phyloP scores from a whole-genome alignment of 148 eudicot species.

The Rhododendron kiyosumense region DNA sequence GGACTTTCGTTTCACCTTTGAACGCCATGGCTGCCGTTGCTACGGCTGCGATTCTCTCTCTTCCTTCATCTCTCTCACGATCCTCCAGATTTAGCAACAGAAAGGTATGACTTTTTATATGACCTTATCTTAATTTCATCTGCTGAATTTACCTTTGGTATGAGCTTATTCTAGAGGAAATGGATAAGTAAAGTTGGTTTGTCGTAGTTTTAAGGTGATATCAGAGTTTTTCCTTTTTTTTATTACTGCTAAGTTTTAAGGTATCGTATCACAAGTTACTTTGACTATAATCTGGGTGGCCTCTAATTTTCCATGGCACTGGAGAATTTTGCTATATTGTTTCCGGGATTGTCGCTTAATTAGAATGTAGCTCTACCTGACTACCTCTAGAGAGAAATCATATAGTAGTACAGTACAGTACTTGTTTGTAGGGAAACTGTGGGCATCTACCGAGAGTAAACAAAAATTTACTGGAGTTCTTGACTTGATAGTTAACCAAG shows the following conservation, averaged over 20 bases:
- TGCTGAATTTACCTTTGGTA: background rate
- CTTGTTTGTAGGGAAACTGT: background rate
- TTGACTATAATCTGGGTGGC: background rate
- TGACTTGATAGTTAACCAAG: background rate
- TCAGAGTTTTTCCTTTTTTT: background rate
- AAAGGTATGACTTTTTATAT: conserved; percentile 31
- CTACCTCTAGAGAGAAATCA: background rate
- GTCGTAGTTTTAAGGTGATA: background rate
- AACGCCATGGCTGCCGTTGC: conserved; percentile 65
- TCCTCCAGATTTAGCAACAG: conserved; percentile 39
- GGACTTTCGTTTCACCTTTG: conserved; percentile 7
- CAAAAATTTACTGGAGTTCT: background rate
- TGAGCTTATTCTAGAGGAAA: background rate
- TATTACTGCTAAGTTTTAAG: background rate
- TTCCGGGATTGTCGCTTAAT: background rate
- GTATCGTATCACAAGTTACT: background rate
- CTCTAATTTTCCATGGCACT: background rate
- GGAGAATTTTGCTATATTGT: background rate
- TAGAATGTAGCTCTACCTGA: background rate
- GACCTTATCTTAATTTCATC: background rate
- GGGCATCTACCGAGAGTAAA: background rate
- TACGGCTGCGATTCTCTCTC: conserved; percentile 63
- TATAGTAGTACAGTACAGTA: background rate
- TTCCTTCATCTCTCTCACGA: conserved; percentile 47
- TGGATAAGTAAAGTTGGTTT: background rate